Evolutionary conservation across 1,284 basidiomycete genomes (phyloP), one percentile per base, ranked within the genome.

Genomic region (Tilletia walkeri): DNA sequence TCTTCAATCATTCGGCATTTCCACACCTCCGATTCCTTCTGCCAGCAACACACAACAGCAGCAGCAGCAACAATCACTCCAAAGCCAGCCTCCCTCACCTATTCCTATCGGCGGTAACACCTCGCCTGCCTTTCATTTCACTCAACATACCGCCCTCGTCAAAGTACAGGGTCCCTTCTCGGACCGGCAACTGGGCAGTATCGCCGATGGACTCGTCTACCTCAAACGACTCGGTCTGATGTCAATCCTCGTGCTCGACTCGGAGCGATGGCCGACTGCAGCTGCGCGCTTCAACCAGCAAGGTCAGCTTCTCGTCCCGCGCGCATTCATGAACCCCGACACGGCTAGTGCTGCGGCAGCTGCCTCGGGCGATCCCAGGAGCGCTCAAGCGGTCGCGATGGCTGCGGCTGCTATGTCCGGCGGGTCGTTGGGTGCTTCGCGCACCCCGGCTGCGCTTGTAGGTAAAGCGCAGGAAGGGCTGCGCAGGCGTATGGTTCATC

Each of bases 101-200:
- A 59, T 75, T 77, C n/a, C 70, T 66, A 16, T 48, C 67, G 39
- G 56, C 69, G 61, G 63, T 4, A 54, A 63, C 24, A 34, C 68
- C 50, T n/a, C 71, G n/a, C 45, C 63, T 53, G 63, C 65, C 24
- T 49, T 66, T 34, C 68, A 70, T 16, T 49, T 93, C 66, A 87
- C 89, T 76, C 87, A 89, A 56, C 90, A 92, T 70, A 94, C 93
- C 1, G 94, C 94, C 1, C 89, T 99, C 9, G 95, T 99, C 82
- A 99, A 99, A 85, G 87, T 99, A 14, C 96, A 99, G 84, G 94
- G 95, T 2, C 96, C 96, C 0, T 99, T 99, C 84, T 92, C 90
- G n/a, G 91, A 96, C 84, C 88, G 90, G 12, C 96, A 99, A 83
- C 89, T 99, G 70, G 91, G 94, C 75, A 95, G 93, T 81, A 93